These are phyloP conservation scores for Puccinia coronata DNA, from an alignment of 1,284 basidiomycete species.

Conservation along the genomic window DNA sequence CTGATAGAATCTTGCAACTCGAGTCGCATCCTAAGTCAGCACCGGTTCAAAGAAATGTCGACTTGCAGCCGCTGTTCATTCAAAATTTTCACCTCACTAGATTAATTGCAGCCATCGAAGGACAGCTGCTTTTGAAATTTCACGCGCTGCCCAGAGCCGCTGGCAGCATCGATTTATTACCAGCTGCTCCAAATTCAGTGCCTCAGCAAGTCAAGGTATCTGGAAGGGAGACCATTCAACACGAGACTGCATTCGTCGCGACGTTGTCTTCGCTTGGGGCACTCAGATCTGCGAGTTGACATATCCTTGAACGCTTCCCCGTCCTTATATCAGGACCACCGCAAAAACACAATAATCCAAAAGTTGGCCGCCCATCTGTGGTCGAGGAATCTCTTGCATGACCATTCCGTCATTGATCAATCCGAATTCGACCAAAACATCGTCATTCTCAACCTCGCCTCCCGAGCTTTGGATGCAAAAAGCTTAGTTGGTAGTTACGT, in stretches of 20 bases:
- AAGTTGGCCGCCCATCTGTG: constrained; percentile 71
- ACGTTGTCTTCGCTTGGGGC: constrained; percentile 37
- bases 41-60: background rate
- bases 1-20: background rate
- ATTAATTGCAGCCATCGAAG: constrained; percentile 26
- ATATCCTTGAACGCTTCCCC: constrained; percentile 63
- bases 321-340: constrained; percentile 81
- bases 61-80: constrained; percentile 6
- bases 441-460: constrained; percentile 83
- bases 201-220: background rate
- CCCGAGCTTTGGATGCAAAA: constrained; percentile 91
- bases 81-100: constrained; percentile 18
- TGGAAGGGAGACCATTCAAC: background rate
- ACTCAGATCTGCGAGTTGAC: constrained; percentile 21
- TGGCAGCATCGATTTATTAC: background rate
- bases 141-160: constrained; percentile 9
- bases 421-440: constrained; percentile 60
- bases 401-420: constrained; percentile 61
- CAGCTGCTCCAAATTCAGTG: background rate
- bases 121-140: constrained; percentile 26
- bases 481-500: constrained; percentile 90
- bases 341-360: constrained; percentile 79
- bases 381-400: constrained; percentile 54
- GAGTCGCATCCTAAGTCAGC: background rate
- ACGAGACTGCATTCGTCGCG: constrained; percentile 18